Base-by-base conservation (phyloP, 331 rosid species). In the Saraca asoca region DNA sequence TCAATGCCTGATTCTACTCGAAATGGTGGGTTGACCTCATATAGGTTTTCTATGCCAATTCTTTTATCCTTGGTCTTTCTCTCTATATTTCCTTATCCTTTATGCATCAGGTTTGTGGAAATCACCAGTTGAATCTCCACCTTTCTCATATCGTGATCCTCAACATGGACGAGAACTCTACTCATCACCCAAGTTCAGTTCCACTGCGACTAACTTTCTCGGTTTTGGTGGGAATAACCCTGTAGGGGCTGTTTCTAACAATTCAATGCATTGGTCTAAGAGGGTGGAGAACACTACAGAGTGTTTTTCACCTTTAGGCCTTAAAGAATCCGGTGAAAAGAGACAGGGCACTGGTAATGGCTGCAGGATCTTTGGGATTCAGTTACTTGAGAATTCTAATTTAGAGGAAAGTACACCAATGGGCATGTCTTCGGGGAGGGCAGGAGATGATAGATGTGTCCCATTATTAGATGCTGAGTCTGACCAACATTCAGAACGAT, bases 401-500 rank as follows among this genome's bases (percentile, higher is more conserved):
- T 52, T 74, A 58, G 95, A 85, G 61, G 96, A 80, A 64, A 75
- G 84, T 69, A 72, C 76, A 17, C 89, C 88, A 19, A 72, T 64
- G 46, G 75, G 62, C 56, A 58, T 76, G 51, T 64, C 76, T 59
- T 75, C 89, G 31, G 91, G 81, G 75, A 82, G 75, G 72, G 67
- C 61, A 11, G 80, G 82, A 51, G 87, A 83, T 75, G 85, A 69
- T 64, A 80, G 52, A 57, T 68, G 63, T 16, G 62, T 76, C 58
- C 88, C 86, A 48, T 90, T 81, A 53, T 72, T 88, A 62, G 95
- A 91, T 65, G 81, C 84, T 0, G 98, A 85, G 55, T 80, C 90
- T 57, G 96, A 87, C 79, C 95, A 79, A 80, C 87, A 83, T 62
- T 89, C 93, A 16, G 98, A 92, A 74, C 98, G 93, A 17, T 91